Base-by-base conservation (phyloP, 768 basidiomycete species). In the Tylopilus subfusipes region DNA sequence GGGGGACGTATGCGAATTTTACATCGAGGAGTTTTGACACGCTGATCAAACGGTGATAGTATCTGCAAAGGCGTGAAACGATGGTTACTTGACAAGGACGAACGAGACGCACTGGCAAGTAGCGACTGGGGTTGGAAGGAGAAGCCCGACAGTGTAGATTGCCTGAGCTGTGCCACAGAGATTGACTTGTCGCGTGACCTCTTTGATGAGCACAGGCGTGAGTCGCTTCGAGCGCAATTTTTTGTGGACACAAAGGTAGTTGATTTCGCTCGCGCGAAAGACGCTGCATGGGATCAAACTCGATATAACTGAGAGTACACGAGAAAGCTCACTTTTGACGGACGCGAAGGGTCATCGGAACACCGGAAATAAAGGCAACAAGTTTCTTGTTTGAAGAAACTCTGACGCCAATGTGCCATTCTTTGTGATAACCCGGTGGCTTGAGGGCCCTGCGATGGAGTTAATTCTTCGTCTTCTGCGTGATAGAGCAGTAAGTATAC, bases 211-310 rank as follows among this genome's bases (percentile, higher is more conserved):
- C 13, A 98, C 91, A 1, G 97, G 97, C 0, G 97, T 87, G 22
- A 98, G 77, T 38, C 97, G 88, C 69, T 98, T 98, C 0, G 93
- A 90, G 18, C 97, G 88, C 33, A 98, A 75, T 72, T 97, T 98
- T 77, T 99, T 99, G 80, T 97, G 95, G 1, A 98, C 86, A 64
- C 93, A 96, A 47, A 99, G 86, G 72, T 91, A 98, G 71, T 98
- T 99, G 75, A 99, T 95, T 72, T 98, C 97, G 68, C 85, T 86
- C 39, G 85, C 83, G 27, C 72, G 74, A 65, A 98, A 79, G 6
- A 76, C 72, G 43, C 90, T 94, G 56, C 33, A 54, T 63, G 25
- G n/a, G 14, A 38, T 61, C 45, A 60, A 55, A 43, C 22, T 42
- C 19, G 48, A 34, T 39, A 19, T 38, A 30, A 48, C n/a, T 39